Evolutionary conservation across 768 basidiomycete species (phyloP), one percentile per base, ranked within the genome.

Genomic region (Coprinopsis marcescibilis): DNA sequence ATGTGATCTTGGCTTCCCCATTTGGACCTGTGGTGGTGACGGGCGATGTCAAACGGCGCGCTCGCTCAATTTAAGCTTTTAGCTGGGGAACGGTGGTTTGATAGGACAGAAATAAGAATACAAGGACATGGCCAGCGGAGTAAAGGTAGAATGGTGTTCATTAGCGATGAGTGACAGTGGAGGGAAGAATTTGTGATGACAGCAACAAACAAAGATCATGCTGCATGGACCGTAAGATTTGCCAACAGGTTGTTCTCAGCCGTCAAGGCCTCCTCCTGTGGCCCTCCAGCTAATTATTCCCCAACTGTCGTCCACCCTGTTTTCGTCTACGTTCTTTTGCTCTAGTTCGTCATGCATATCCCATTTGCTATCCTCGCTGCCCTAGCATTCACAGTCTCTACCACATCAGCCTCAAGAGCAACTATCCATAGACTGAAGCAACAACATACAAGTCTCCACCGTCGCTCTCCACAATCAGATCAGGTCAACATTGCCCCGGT

Each of bases 401-500:
- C 60, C 49, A 64, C 71, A 37, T 62, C 73, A 52, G 76, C 83
- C 12, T 49, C 72, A 54, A 69, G 56, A 40, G 20, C 8, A 10
- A 41, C 55, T 78, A 29, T 70, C 77, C 33, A 47, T 84, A 58
- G 72, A 70, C 41, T 15, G 51, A 72, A 63, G 49, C 66, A 62
- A 23, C 55, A 59, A n/a, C 42, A 40, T 14, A 51, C 64, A 14
- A 42, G 52, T 19, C 48, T 70, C 26, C 62, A 66, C 33, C 63
- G 65, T 47, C 68, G 78, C 59, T 65, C 70, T 19, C 60, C 55
- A 46, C 45, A 55, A 59, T 36, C 55, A 54, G 36, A 58, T 10
- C 70, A 68, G 48, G 46, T 68, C 37, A 61, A 61, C 33, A 67
- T 71, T n/a, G 61, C 61, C 14, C 58, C 63, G 12, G 49, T 62